These are phyloP conservation scores for Mortierella sp. DNA, from an alignment of 371 early-diverging fungal genomes.

Conservation along the genomic window DNA sequence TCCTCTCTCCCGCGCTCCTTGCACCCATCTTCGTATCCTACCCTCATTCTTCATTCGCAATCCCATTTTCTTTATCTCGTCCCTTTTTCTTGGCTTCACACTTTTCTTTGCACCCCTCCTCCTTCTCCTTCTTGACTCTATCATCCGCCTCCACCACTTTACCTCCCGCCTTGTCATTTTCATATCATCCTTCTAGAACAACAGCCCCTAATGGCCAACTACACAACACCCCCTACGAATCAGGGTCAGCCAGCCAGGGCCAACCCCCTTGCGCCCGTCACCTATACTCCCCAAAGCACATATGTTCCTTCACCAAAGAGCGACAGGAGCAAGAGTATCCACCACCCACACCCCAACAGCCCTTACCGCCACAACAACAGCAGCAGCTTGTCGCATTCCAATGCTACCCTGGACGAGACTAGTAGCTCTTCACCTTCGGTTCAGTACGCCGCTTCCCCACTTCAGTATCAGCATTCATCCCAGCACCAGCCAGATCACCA, in stretches of 20 bases:
- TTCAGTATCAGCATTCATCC: conserved; percentile 28
- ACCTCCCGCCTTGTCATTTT: background rate
- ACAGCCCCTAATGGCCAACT: conserved; percentile 34
- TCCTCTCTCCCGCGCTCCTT: background rate
- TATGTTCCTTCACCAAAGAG: conserved; percentile 43
- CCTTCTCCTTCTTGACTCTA: background rate
- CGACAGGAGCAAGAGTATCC: conserved; percentile 22
- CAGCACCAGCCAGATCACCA: conserved; percentile 31
- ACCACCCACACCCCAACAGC: conserved; percentile 12
- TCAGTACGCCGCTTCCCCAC: conserved; percentile 19
- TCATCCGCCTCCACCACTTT: background rate
- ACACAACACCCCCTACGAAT: conserved; percentile 29
- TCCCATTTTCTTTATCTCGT: background rate
- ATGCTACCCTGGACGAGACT: conserved; percentile 11
- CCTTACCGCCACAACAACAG: conserved; percentile 17
- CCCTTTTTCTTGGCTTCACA: background rate
- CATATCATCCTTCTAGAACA: background rate
- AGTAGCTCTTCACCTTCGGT: conserved; percentile 25
- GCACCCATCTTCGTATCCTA: background rate
- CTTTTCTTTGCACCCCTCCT: background rate
- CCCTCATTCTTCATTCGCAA: background rate
- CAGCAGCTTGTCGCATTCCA: conserved; percentile 20
- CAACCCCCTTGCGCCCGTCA: conserved; percentile 45
- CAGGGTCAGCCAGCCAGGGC: conserved; percentile 19
- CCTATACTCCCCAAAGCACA: conserved; percentile 48